These are phyloP conservation scores for Colletotrichum sp. DNA, from an alignment of 2,329 filamentous ascomycete species.

Conservation along the genomic window DNA sequence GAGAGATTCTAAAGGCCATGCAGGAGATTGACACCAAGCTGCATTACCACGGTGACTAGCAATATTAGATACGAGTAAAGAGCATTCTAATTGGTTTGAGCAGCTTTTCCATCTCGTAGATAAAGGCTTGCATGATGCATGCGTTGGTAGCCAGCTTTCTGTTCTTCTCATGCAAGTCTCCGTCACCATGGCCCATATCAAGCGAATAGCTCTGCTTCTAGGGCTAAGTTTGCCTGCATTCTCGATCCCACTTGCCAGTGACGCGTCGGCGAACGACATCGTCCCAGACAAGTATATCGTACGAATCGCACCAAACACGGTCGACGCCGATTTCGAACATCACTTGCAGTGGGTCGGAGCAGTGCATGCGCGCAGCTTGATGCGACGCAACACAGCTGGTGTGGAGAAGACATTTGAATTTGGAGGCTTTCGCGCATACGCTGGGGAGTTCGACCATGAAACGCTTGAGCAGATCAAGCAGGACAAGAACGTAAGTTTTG, in stretches of 20 bases:
- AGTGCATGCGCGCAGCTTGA: not conserved
- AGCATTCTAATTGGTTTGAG: not conserved
- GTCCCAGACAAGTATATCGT: not conserved
- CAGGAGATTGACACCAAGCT: not conserved
- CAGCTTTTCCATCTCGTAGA: not conserved
- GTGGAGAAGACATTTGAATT: not conserved
- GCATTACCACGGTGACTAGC: not conserved
- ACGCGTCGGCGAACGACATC: not conserved
- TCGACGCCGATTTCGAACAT: not conserved
- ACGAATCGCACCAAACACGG: not conserved
- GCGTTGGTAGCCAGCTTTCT: not conserved
- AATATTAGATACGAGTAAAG: not conserved
- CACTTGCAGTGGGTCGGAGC: not conserved
- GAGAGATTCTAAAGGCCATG: not conserved
- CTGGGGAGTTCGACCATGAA: not conserved
- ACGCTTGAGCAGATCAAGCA: not conserved
- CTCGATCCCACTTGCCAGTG: not conserved
- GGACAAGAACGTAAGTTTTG: not conserved
- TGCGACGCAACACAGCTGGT: not conserved
- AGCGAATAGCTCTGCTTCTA: not conserved
- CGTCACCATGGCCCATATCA: not conserved
- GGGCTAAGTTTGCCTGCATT: not conserved
- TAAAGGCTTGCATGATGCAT: not conserved
- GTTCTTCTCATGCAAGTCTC: not conserved
- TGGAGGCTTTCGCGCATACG: constrained; percentile 26